A percentile compares a stretch with the other conserved stretches of the same genome.
Conservation (phyloP, 805 yeast species). For the Scheffersomyces stipitis region DNA sequence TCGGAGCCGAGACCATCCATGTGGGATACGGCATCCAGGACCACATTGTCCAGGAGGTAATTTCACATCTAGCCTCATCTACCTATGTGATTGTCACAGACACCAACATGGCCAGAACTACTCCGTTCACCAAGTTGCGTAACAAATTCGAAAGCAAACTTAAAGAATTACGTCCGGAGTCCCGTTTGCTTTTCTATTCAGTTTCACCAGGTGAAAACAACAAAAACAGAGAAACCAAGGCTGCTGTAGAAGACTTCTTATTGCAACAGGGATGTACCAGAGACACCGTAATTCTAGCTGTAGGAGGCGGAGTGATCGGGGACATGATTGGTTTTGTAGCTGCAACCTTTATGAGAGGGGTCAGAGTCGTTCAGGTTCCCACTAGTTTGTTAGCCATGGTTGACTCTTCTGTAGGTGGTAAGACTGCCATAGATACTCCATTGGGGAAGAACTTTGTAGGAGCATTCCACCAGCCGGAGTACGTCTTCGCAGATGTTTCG, state of each 20-base stretch:
- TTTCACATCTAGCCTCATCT: conserved; percentile 67
- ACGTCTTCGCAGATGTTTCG: conserved; percentile 82
- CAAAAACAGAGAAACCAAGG: conserved; percentile 87
- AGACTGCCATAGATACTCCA: conserved; percentile 97
- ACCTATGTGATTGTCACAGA: conserved; percentile 93
- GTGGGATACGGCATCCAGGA: conserved; percentile 81
- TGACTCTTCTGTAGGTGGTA: conserved; percentile 97
- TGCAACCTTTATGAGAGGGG: conserved; percentile 99
- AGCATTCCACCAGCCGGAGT: conserved; percentile 94
- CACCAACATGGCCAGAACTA: conserved; percentile 68
- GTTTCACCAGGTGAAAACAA: conserved; percentile 93
- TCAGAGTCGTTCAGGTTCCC: conserved; percentile 89
- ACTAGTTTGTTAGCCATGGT: conserved; percentile 96
- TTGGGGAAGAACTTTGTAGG: conserved; percentile 94
- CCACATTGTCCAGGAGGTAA: conserved; percentile 69
- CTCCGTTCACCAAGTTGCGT: conserved; percentile 52
- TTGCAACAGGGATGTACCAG: conserved; percentile 86
- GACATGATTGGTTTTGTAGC: conserved; percentile 99
- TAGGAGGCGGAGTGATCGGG: conserved; percentile 98
- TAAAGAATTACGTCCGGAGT: conserved; percentile 40
- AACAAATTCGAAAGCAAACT: conserved; percentile 42
- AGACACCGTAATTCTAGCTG: conserved; percentile 90
- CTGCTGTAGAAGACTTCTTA: conserved; percentile 87
- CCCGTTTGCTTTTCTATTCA: conserved; percentile 70
- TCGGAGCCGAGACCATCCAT: conserved; percentile 82